Evolutionary conservation across 1,284 basidiomycete genomes (phyloP), one percentile per base, ranked within the genome.

Genomic region (Irpex lacteus): DNA sequence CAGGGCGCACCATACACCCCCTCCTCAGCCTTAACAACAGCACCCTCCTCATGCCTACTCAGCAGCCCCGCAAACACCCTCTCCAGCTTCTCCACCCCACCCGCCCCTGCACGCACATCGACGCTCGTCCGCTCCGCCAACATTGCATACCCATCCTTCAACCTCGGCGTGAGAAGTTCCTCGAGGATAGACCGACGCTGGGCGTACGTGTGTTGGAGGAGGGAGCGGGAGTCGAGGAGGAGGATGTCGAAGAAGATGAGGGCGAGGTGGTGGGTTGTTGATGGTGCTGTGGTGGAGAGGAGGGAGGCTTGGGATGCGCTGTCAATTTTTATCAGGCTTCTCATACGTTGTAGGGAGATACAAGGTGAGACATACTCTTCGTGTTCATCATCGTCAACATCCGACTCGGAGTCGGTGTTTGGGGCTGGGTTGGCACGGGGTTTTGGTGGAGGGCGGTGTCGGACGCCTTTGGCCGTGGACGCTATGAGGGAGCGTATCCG

Each of bases 161-260:
- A 70, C 0, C 32, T 6, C 5, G 32, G 32, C 5, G 71, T 69
- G 19, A 95, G 77, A 5, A 86, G 66, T 0, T 76, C 72, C 71
- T 94, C 89, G 3, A 96, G 82, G 1, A 84, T 70, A 7, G 73
- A 70, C 21, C 92, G 83, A 4, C 95, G 86, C 8, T 78, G 66
- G 0, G 74, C 73, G 70, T 95, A 95, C 0, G 87, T 73, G 2
- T 73, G 72, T 1, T 79, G 75, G 5, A 94, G 70, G 8, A 93
- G 77, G 4, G 82, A 88, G 34, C 75, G 66, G 11, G 78, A 84
- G 67, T 95, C 85, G 0, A 94, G 75, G 18, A 84, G 74, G 2
- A 97, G 80, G 9, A 95, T 71, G 69, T 96, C 95, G 70, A 96
- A 96, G 79, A 94, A 96, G 3, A 92, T 88, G 4, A 96, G 80